phyloP scores from a whole-genome alignment of 2,329 filamentous ascomycete genomes.

The Exophiala alcalophila region DNA sequence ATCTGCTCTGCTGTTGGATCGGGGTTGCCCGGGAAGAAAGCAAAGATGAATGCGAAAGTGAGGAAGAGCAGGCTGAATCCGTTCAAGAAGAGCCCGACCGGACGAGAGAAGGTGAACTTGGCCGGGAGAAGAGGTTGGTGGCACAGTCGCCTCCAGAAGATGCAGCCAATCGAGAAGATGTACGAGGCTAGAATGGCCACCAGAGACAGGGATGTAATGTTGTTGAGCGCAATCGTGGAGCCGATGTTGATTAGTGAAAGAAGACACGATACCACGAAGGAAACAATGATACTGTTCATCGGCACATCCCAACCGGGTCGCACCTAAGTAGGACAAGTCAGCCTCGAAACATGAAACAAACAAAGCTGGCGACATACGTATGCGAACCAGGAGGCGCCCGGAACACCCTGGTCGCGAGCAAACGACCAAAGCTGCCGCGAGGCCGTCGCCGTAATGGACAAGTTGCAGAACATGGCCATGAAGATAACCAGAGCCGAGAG shows the following conservation, averaged over 20 bases:
- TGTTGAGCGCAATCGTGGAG: slow-evolving; percentile 41
- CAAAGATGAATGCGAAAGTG: slow-evolving; percentile 29
- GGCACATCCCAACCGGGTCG: slow-evolving; percentile 29
- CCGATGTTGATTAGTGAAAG: slow-evolving; percentile 39
- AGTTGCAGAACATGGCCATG: slow-evolving; percentile 33
- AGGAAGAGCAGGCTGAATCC: slow-evolving; percentile 33
- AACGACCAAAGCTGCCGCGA: slow-evolving; percentile 42
- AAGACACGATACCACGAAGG: slow-evolving; percentile 45
- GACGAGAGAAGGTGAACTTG: slow-evolving; percentile 40
- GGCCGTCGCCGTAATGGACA: slow-evolving; percentile 39
- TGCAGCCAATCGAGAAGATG: slow-evolving; percentile 37
- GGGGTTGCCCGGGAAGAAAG: slow-evolving; percentile 32
- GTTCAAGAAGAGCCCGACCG: slow-evolving; percentile 41
- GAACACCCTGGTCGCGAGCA: slow-evolving; percentile 43
- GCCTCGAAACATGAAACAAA: slow-evolving; percentile 17
- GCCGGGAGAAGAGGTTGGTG: slow-evolving; percentile 36
- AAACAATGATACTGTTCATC: slow-evolving; percentile 38
- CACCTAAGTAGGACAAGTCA: slow-evolving; percentile 12
- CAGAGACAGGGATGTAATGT: slow-evolving; percentile 41
- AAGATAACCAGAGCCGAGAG: slow-evolving; percentile 37
- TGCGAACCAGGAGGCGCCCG: slow-evolving; percentile 33
- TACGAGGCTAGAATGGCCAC: slow-evolving; percentile 42
- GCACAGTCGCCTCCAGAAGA: slow-evolving; percentile 38
- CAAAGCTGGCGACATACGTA: slow-evolving; percentile 20
- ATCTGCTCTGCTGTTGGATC: slow-evolving; percentile 27